phyloP scores from a whole-genome alignment of 768 basidiomycete species.

The Boletales sp. region DNA sequence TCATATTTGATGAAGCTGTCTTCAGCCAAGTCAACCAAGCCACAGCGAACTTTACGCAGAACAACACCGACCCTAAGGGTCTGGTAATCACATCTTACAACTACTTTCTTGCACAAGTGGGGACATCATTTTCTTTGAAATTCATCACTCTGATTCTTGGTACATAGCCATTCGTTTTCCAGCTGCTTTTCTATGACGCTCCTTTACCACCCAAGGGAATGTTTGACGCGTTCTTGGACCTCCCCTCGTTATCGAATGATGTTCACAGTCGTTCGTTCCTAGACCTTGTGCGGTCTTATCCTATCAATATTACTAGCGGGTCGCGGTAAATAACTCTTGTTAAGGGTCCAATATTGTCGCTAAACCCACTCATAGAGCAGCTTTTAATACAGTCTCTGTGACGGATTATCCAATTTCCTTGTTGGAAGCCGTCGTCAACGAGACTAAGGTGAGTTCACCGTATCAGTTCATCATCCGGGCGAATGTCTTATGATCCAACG shows the following conservation, averaged over 20 bases:
- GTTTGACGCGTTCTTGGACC: slow-evolving; percentile 24
- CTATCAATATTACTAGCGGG: not conserved
- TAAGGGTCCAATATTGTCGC: not conserved
- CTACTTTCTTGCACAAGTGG: slow-evolving; percentile 5
- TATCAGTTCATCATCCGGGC: not conserved
- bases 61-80: slow-evolving; percentile 21
- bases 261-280: slow-evolving; percentile 14
- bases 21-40: slow-evolving; percentile 14
- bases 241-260: slow-evolving; percentile 2
- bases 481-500: not conserved
- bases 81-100: slow-evolving; percentile 44
- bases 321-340: slow-evolving; percentile 4
- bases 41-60: slow-evolving; percentile 17
- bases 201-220: not conserved
- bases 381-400: not conserved
- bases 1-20: slow-evolving; percentile 23
- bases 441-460: slow-evolving; percentile 11
- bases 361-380: not conserved
- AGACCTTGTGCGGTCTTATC: slow-evolving; percentile 8
- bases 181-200: too few species aligned
- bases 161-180: too few species aligned
- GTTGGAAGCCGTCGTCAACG: slow-evolving; percentile 9
- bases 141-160: not conserved
- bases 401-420: slow-evolving; percentile 6
- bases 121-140: not conserved